A percentile compares a stretch with the other conserved stretches of the same genome.
These are phyloP conservation scores for Lachnellula occidentalis DNA, from an alignment of 2,329 filamentous ascomycete species.

Conservation along the genomic window DNA sequence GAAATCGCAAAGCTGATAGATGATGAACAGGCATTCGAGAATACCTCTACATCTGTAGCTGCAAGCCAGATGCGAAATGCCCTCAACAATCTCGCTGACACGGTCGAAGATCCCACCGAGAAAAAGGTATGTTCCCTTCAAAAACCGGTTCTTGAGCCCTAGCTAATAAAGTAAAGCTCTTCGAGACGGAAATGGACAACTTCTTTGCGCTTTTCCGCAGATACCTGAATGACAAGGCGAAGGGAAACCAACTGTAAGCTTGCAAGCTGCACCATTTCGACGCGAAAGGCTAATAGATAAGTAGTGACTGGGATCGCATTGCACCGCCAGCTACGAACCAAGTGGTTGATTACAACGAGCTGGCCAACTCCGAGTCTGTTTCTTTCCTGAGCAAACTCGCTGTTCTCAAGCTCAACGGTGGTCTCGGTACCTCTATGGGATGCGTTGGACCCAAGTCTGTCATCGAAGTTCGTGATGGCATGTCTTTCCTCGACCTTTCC, in stretches of 20 bases:
- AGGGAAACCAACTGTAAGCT: constrained; percentile 81
- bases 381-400: constrained; percentile 96
- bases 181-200: constrained; percentile 99
- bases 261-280: not conserved
- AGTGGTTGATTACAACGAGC: constrained; percentile 89
- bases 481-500: constrained; percentile 98
- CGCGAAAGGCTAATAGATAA: not conserved
- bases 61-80: constrained; percentile 99
- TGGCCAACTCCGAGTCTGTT: constrained; percentile 84
- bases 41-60: constrained; percentile 96
- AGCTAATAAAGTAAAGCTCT: constrained; percentile 54
- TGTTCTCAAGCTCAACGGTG: constrained; percentile 98
- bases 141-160: not conserved
- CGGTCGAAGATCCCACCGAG: constrained; percentile 72
- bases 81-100: constrained; percentile 86
- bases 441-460: constrained; percentile 99
- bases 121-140: constrained; percentile 64
- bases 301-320: constrained; percentile 93
- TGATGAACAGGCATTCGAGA: constrained; percentile 83
- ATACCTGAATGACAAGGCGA: constrained; percentile 98
- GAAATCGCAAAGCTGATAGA: constrained; percentile 32
- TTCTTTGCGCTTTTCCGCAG: constrained; percentile 98
- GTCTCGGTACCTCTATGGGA: constrained; percentile 98
- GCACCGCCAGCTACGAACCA: constrained; percentile 87
- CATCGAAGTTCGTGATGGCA: constrained; percentile 98